Evolutionary conservation across 2,329 filamentous ascomycete species (phyloP).

Genomic region (Diaporthe velutina): DNA sequence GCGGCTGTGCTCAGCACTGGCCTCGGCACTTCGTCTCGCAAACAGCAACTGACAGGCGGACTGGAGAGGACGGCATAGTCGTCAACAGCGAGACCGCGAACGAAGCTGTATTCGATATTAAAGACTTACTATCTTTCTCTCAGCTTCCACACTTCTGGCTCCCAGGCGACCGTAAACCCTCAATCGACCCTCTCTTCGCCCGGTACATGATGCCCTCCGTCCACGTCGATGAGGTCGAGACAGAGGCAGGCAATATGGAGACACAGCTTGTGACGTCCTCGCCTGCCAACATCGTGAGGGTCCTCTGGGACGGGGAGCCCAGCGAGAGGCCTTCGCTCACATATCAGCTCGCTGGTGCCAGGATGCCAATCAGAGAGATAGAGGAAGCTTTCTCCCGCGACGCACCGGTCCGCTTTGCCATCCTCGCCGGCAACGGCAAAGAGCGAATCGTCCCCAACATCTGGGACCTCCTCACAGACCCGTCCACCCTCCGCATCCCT

Average conservation of each 20-base stretch:
- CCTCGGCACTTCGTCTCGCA: not conserved
- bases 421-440: constrained; percentile 7
- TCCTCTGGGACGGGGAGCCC: not conserved
- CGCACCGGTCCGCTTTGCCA: not conserved
- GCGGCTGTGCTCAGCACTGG: not conserved
- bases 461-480: not conserved
- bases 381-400: not conserved
- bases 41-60: not conserved
- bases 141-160: not conserved
- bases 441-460: not conserved
- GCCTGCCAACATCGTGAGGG: not conserved
- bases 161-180: not conserved
- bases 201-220: not conserved
- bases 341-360: not conserved
- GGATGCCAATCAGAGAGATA: not conserved
- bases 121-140: not conserved
- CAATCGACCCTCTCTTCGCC: not conserved
- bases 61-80: not conserved
- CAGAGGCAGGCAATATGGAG: not conserved
- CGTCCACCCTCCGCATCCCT: not conserved
- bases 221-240: not conserved
- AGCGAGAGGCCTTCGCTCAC: not conserved
- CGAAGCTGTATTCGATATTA: not conserved
- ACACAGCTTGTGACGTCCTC: not conserved
- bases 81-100: not conserved